Base-by-base conservation (phyloP, 2,329 filamentous ascomycete species). In the Didymella arachidicola region DNA sequence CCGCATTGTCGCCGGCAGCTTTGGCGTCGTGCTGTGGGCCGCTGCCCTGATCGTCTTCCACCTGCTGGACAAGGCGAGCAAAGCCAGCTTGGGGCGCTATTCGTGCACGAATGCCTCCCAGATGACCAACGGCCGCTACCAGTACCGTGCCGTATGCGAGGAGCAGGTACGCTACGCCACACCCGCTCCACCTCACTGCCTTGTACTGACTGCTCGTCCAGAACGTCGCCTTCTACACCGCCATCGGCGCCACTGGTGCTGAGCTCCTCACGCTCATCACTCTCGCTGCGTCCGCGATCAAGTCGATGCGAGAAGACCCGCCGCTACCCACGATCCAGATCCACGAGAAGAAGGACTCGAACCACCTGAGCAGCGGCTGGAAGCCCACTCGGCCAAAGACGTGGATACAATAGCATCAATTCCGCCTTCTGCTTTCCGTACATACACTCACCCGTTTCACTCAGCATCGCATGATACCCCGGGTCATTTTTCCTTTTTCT, bases 91-190 rank as follows among this genome's bases (percentile, higher is more conserved):
- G 57, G 72, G 70, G 19, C 70, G 70, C 10, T 77, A 76, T 60
- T 69, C 74, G 34, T 77, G 74, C 64, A 71, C 65, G 12, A 70
- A 76, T 63, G 65, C 66, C 53, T 70, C 70, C 47, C 61, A 71
- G 25, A 61, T 76, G 65, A 75, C 72, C 58, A 76, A 76, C 50
- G 74, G 74, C 0, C 67, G 73, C 5, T 75, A 70, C 60, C 73
- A 76, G 48, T 77, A 77, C 54, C 72, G 72, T 61, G 71, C 72
- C 27, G 73, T 77, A 46, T 77, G 74, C 64, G 70, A 72, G 52
- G 73, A 77, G 58, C 73, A 76, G 70, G 74, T 76, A 59, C 58
- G 62, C 52, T 22, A 1, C 16, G 6, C 19, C 14, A n/a, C 32
- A n/a, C 8, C 29, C 19, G 11, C 7, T 39, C 34, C 25, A 26